Conservation (phyloP, 345 rosid genomes). For the Corymbia maculata region DNA sequence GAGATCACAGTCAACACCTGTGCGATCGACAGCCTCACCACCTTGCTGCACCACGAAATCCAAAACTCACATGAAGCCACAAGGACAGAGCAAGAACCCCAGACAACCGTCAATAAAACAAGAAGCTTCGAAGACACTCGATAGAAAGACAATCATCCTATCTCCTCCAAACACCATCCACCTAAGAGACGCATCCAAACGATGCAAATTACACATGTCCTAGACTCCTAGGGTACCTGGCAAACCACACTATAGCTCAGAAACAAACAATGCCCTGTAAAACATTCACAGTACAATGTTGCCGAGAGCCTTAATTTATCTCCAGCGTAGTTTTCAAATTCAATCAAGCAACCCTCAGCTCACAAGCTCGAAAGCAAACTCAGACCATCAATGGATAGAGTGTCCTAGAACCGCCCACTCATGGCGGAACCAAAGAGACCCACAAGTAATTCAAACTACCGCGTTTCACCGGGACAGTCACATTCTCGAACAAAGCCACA, state of each 20-base stretch:
- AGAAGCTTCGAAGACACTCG: background rate
- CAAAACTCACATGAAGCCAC: background rate
- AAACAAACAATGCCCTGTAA: background rate
- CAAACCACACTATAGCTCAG: background rate
- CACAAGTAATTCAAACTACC: background rate
- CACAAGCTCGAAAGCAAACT: background rate
- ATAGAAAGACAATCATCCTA: background rate
- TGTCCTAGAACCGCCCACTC: background rate
- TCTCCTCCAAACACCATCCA: background rate
- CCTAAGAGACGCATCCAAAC: background rate
- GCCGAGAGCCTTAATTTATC: background rate
- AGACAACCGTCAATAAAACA: background rate
- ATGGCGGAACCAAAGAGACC: background rate
- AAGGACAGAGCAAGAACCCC: background rate
- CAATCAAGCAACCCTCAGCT: background rate
- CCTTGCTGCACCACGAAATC: conserved; percentile 48
- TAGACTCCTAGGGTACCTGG: background rate
- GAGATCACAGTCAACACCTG: conserved; percentile 90
- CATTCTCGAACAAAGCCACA: background rate
- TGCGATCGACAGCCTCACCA: conserved; percentile 86
- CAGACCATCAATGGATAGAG: background rate
- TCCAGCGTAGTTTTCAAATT: background rate
- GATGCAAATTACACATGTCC: background rate
- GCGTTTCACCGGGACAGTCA: background rate
- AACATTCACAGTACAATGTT: background rate